A percentile compares a stretch with the other conserved stretches of the same genome.
These are phyloP conservation scores for Trypanosoma lewisi DNA, from an alignment of 208 protist genomes.

Conservation along the genomic window DNA sequence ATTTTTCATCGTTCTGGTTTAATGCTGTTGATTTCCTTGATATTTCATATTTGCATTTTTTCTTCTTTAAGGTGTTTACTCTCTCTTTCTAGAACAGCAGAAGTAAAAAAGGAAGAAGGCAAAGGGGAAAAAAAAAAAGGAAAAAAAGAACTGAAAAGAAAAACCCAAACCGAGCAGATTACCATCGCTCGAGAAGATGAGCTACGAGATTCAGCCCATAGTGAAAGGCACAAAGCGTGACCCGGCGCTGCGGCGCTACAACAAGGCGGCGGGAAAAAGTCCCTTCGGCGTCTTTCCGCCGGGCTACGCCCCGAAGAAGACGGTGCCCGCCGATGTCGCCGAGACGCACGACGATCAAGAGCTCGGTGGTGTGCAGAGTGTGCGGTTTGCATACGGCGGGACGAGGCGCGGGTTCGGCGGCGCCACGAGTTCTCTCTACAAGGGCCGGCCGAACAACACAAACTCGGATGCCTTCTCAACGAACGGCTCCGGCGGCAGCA, in stretches of 20 bases:
- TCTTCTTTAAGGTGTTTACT: not conserved
- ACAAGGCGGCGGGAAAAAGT: constrained; percentile 75
- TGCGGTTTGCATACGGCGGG: constrained; percentile 69
- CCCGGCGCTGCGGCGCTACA: constrained; percentile 65
- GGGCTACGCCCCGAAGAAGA: constrained; percentile 44
- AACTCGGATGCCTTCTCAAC: constrained; percentile 71
- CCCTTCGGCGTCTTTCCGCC: constrained; percentile 84
- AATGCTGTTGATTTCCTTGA: not conserved
- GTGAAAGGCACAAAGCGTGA: constrained; percentile 88
- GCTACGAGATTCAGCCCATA: constrained; percentile 90
- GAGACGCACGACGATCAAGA: constrained; percentile 10
- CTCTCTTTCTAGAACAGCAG: not conserved
- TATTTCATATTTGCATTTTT: constrained; percentile 1
- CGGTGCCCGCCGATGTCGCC: constrained; percentile 10
- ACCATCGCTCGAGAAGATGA: constrained; percentile 36
- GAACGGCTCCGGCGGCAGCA: constrained; percentile 75
- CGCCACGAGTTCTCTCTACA: constrained; percentile 83
- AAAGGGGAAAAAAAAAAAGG: too few relatives aligned
- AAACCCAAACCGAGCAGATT: too few relatives aligned
- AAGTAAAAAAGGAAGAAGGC: constrained; percentile 3
- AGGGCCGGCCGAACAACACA: constrained; percentile 68
- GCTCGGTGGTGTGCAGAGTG: constrained; percentile 25
- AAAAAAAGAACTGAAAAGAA: too few relatives aligned
- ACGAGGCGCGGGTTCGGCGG: constrained; percentile 82
- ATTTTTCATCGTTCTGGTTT: not conserved